These are phyloP conservation scores for Escallonia rubra DNA, from an alignment of 129 eudicot species.

Conservation along the genomic window DNA sequence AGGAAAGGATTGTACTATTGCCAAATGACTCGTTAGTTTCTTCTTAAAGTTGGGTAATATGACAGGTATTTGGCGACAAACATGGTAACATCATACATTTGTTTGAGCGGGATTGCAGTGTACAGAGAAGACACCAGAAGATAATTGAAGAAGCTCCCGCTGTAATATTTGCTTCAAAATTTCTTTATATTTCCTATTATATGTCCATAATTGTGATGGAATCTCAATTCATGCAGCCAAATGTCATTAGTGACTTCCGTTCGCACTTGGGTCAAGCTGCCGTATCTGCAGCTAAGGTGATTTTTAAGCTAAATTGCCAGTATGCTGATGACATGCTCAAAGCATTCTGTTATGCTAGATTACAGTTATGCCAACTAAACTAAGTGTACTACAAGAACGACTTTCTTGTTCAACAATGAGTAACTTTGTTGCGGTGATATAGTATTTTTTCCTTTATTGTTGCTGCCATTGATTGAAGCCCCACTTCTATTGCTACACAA, in stretches of 20 bases:
- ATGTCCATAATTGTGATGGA: conserved; percentile 16
- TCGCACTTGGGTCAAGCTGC: conserved; percentile 92
- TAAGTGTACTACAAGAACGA: too few relatives aligned
- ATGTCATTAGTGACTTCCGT: conserved; percentile 56
- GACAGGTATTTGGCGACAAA: conserved; percentile 91
- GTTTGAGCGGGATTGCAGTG: conserved; percentile 97
- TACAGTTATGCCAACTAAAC: too few relatives aligned
- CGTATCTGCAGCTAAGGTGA: conserved; percentile 96
- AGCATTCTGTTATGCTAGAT: too few relatives aligned
- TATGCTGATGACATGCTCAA: background rate
- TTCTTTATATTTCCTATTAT: background rate
- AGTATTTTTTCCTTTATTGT: too few relatives aligned
- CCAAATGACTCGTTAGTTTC: background rate
- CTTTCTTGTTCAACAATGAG: too few relatives aligned
- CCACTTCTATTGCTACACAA: too few relatives aligned
- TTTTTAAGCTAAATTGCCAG: background rate
- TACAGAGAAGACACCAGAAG: conserved; percentile 98
- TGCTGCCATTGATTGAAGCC: too few relatives aligned
- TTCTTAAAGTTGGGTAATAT: background rate
- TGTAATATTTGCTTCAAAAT: conserved; percentile 38
- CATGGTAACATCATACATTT: conserved; percentile 79
- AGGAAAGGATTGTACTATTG: too few relatives aligned
- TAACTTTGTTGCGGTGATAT: too few relatives aligned
- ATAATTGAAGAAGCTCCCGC: conserved; percentile 99
- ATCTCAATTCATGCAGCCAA: conserved; percentile 64